phyloP scores from a whole-genome alignment of 805 yeast genomes.

The Pichia rugopelliculosa region DNA sequence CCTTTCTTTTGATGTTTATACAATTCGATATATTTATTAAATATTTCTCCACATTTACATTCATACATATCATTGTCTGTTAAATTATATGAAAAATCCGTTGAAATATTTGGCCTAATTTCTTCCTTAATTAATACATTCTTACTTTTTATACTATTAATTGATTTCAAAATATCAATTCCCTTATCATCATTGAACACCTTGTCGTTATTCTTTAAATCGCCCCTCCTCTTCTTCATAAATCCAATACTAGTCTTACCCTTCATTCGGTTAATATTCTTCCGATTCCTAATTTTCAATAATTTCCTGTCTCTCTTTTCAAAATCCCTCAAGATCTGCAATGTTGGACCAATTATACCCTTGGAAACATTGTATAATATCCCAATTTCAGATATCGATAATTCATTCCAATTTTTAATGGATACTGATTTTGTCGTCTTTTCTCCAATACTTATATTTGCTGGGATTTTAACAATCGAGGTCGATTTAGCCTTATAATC shows the following conservation, averaged over 20 bases:
- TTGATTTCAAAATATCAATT: not conserved
- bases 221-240: too few species aligned
- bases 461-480: not conserved
- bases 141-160: not conserved
- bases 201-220: not conserved
- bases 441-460: not conserved
- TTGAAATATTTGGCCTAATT: not conserved
- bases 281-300: not conserved
- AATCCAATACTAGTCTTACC: too few species aligned
- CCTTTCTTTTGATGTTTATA: not conserved
- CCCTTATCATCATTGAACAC: too few species aligned
- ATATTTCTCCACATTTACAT: not conserved
- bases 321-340: constrained; percentile 4
- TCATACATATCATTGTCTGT: not conserved
- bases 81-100: not conserved
- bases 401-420: constrained; percentile 19
- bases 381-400: constrained; percentile 24
- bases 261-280: too few species aligned
- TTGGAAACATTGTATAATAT: constrained; percentile 22
- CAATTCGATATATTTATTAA: not conserved
- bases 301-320: not conserved
- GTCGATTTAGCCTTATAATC: not conserved
- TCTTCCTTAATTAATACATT: not conserved
- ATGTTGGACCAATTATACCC: constrained; percentile 1
- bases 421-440: not conserved